Conservation (phyloP, 2,329 filamentous ascomycete species). For the Calonectria fujianensis region DNA sequence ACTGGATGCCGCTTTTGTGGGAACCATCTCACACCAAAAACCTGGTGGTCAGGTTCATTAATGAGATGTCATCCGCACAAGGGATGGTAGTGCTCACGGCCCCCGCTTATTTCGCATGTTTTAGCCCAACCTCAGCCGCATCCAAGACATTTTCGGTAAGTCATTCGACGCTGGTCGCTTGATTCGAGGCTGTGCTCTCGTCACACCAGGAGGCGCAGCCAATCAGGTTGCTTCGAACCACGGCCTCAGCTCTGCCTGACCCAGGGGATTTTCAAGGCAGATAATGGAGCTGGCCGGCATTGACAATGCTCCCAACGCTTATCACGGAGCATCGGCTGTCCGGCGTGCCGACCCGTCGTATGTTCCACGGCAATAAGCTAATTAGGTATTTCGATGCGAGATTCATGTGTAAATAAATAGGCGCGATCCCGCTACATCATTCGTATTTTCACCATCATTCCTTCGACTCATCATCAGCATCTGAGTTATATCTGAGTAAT, state of each 20-base stretch:
- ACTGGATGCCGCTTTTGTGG: not conserved
- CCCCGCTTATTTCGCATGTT: slow-evolving; percentile 9
- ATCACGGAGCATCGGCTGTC: not conserved
- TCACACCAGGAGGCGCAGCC: not conserved
- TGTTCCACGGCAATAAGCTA: not conserved
- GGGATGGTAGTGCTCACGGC: not conserved
- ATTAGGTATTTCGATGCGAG: not conserved
- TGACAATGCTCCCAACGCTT: not conserved
- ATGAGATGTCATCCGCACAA: not conserved
- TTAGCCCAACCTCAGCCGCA: not conserved
- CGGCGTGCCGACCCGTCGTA: not conserved
- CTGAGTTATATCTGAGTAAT: not conserved
- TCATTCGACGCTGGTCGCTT: not conserved
- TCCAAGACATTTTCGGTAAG: slow-evolving; percentile 17
- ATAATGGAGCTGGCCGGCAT: not conserved
- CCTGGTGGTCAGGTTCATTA: not conserved
- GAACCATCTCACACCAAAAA: not conserved
- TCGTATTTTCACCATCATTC: not conserved
- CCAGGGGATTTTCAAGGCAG: not conserved
- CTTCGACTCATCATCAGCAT: not conserved
- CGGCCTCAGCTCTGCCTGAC: too few species aligned
- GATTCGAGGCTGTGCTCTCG: slow-evolving; percentile 1
- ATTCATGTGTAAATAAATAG: not conserved
- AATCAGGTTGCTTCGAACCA: not conserved
- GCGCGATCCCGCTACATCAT: too few species aligned